A percentile compares a stretch with the other conserved stretches of the same genome.
These are phyloP conservation scores for Plasmopara halstedii DNA, from an alignment of 352 stramenopile genomes.

Conservation along the genomic window DNA sequence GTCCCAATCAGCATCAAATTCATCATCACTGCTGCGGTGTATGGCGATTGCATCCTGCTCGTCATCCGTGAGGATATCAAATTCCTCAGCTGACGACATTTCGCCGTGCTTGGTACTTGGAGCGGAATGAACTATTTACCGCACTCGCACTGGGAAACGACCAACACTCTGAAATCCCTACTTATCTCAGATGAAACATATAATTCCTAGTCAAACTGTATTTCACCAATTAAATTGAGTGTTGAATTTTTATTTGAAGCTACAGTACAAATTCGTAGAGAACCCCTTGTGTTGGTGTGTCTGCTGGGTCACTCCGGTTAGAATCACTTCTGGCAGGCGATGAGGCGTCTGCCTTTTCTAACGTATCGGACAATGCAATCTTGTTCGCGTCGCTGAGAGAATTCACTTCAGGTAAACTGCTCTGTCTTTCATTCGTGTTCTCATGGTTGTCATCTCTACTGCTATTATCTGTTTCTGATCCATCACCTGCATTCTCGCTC, in stretches of 20 bases:
- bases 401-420: slow-evolving; percentile 4
- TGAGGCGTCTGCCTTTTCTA: slow-evolving; percentile 12
- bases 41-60: not conserved
- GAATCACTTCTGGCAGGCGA: slow-evolving; percentile 13
- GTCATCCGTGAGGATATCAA: slow-evolving; percentile 7
- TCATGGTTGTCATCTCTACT: slow-evolving; percentile 5
- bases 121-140: slow-evolving; percentile 13
- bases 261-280: slow-evolving; percentile 69
- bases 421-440: slow-evolving; percentile 13
- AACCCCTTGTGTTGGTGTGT: slow-evolving; percentile 22
- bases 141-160: slow-evolving; percentile 11
- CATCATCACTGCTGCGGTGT: slow-evolving; percentile 1
- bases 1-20: slow-evolving; percentile 36
- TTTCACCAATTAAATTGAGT: slow-evolving; percentile 6
- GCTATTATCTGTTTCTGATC: slow-evolving; percentile 10
- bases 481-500: not conserved
- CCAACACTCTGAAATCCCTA: slow-evolving; percentile 21
- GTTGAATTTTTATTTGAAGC: too few species aligned
- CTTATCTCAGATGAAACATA: slow-evolving; percentile 7
- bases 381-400: not conserved
- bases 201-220: not conserved
- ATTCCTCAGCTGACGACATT: slow-evolving; percentile 17
- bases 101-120: slow-evolving; percentile 1
- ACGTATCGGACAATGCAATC: slow-evolving; percentile 8
- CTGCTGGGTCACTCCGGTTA: slow-evolving; percentile 8